A percentile compares a stretch with the other conserved stretches of the same genome.
Evolutionary conservation across 106 monocot species (phyloP).

Genomic region (Acorus calamus): DNA sequence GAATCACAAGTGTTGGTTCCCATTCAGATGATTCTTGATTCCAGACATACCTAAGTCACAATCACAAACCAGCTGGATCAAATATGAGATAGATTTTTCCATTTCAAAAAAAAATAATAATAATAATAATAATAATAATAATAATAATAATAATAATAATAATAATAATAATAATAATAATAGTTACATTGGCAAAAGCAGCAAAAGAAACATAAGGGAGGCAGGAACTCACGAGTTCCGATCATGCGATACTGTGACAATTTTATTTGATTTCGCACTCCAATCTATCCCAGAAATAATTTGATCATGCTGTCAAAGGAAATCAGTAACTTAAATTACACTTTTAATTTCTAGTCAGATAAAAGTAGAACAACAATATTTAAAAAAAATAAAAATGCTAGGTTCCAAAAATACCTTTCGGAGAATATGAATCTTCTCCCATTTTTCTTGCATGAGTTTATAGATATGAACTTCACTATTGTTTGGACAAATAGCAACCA

Average conservation of each 20-base stretch:
- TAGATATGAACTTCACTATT: constrained; percentile 39
- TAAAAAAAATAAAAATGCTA: neutral
- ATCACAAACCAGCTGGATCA: constrained; percentile 8
- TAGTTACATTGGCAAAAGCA: too few relatives aligned
- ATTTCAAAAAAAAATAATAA: neutral
- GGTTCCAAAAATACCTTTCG: constrained; percentile 35
- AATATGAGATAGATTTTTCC: neutral
- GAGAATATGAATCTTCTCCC: constrained; percentile 38
- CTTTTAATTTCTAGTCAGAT: neutral
- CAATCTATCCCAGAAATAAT: constrained; percentile 92
- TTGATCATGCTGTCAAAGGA: constrained; percentile 75
- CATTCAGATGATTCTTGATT: constrained; percentile 79
- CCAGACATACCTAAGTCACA: constrained; percentile 78
- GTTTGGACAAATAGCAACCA: constrained; percentile 84
- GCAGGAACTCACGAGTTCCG: constrained; percentile 77
- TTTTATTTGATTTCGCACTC: constrained; percentile 76
- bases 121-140: neutral
- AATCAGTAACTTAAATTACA: too few relatives aligned
- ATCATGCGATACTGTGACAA: constrained; percentile 97
- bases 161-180: neutral
- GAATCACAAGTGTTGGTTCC: constrained; percentile 94
- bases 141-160: neutral
- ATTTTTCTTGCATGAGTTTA: too few relatives aligned
- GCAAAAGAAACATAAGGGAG: neutral
- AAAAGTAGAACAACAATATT: too few relatives aligned